Conservation (phyloP, 768 basidiomycete genomes). For the Lactarius akahatsu region DNA sequence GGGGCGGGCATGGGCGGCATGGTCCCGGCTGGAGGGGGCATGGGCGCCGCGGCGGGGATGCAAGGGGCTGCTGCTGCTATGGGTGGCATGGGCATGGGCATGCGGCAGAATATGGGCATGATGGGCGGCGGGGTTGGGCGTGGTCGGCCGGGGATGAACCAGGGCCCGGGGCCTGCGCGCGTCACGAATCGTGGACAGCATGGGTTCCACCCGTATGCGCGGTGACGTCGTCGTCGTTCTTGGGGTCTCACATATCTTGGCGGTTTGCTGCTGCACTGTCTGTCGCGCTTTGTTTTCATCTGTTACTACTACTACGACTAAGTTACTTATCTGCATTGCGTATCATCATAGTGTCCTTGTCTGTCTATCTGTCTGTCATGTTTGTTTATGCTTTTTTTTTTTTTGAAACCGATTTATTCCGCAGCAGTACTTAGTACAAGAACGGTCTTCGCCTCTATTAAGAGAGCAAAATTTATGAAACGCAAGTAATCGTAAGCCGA, state of each 20-base stretch:
- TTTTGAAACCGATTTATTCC: too few species aligned
- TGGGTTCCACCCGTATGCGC: slow-evolving; percentile 81
- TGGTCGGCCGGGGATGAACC: slow-evolving; percentile 56
- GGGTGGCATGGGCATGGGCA: slow-evolving; percentile 40
- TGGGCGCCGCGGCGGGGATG: slow-evolving; percentile 26
- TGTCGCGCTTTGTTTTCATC: not conserved
- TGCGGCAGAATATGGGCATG: slow-evolving; percentile 32
- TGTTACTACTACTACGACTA: not conserved
- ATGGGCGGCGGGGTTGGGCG: slow-evolving; percentile 50
- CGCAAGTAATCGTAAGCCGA: too few species aligned
- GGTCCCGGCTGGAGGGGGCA: slow-evolving; percentile 35
- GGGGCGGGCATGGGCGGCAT: slow-evolving; percentile 22
- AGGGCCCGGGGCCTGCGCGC: slow-evolving; percentile 48
- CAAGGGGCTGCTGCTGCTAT: slow-evolving; percentile 15
- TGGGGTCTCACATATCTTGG: not conserved
- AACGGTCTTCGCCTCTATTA: too few species aligned
- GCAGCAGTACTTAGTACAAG: too few species aligned
- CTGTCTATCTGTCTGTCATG: not conserved
- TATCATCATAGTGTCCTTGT: not conserved
- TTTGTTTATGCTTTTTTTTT: not conserved
- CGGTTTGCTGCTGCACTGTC: not conserved
- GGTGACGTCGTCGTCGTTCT: slow-evolving; percentile 38
- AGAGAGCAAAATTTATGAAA: too few species aligned
- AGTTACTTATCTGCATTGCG: not conserved
- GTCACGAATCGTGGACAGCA: slow-evolving; percentile 71